A percentile compares a stretch with the other conserved stretches of the same genome.
phyloP scores from a whole-genome alignment of 2,329 filamentous ascomycete species.

The Aaosphaeria arxii region DNA sequence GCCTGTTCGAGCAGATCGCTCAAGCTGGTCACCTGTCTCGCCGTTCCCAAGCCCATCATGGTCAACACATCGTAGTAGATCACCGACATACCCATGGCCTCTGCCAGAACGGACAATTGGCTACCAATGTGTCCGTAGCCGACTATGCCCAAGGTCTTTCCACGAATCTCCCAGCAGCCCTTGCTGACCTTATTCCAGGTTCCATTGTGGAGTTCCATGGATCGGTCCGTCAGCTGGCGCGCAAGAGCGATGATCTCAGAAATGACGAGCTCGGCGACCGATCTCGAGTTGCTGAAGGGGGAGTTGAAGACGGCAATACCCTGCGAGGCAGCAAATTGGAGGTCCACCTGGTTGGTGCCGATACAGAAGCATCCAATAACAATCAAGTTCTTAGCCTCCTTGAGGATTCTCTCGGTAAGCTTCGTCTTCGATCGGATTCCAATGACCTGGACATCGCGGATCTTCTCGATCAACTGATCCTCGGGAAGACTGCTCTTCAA shows the following conservation, averaged over 20 bases:
- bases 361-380: constrained; percentile 99
- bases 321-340: constrained; percentile 75
- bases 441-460: constrained; percentile 95
- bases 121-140: constrained; percentile 97
- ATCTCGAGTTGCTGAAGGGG: constrained; percentile 95
- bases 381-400: constrained; percentile 88
- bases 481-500: constrained; percentile 87
- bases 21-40: constrained; percentile 76
- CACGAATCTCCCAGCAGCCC: constrained; percentile 96
- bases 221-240: constrained; percentile 88
- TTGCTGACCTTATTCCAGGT: constrained; percentile 98
- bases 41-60: constrained; percentile 89
- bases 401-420: constrained; percentile 78
- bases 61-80: constrained; percentile 96
- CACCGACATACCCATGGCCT: constrained; percentile 97
- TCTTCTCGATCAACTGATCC: constrained; percentile 94
- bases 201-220: constrained; percentile 88
- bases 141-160: constrained; percentile 94
- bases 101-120: constrained; percentile 90
- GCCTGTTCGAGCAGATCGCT: constrained; percentile 72
- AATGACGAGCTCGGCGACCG: constrained; percentile 94
- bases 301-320: constrained; percentile 99
- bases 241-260: constrained; percentile 89
- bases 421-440: constrained; percentile 98
- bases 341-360: constrained; percentile 91